Conservation (phyloP, 257 asterid genomes). For the Fraxinus cuspidata region DNA sequence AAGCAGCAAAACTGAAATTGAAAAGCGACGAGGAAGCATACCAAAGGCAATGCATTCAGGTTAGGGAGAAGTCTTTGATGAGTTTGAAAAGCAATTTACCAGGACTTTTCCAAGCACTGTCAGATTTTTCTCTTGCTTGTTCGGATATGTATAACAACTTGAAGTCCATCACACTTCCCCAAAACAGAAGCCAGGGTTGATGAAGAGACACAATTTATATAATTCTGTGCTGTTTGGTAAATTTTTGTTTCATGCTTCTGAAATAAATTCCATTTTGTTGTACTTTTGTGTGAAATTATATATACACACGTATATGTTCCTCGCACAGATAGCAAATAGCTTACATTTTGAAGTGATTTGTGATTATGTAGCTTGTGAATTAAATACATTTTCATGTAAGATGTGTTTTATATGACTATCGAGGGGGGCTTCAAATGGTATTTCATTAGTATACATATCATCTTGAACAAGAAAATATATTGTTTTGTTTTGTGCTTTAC, state of each 20-base stretch:
- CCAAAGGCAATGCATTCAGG: slow-evolving; percentile 73
- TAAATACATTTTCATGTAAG: too few relatives aligned
- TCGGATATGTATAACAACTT: slow-evolving; percentile 76
- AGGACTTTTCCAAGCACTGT: slow-evolving; percentile 63
- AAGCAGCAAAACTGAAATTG: slow-evolving; percentile 53
- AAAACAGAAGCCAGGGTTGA: slow-evolving; percentile 35
- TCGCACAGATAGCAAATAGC: background rate
- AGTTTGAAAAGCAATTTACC: slow-evolving; percentile 80
- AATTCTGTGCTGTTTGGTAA: slow-evolving; percentile 10
- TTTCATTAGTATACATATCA: too few relatives aligned
- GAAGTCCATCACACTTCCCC: slow-evolving; percentile 50
- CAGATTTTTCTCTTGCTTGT: slow-evolving; percentile 77
- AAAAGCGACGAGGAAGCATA: slow-evolving; percentile 72
- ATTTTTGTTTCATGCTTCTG: slow-evolving; percentile 13
- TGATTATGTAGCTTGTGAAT: too few relatives aligned
- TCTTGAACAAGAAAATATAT: background rate
- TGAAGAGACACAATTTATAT: slow-evolving; percentile 41
- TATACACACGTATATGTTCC: slow-evolving; percentile 8
- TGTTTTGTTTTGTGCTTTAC: background rate
- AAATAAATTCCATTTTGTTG: slow-evolving; percentile 24
- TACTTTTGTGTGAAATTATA: slow-evolving; percentile 30
- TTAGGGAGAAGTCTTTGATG: slow-evolving; percentile 77
- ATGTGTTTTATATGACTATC: too few relatives aligned
- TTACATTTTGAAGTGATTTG: background rate
- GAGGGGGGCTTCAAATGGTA: too few relatives aligned